Evolutionary conservation across 2,329 filamentous ascomycete species (phyloP).

Genomic region (Penicillium aurantiogriseum): DNA sequence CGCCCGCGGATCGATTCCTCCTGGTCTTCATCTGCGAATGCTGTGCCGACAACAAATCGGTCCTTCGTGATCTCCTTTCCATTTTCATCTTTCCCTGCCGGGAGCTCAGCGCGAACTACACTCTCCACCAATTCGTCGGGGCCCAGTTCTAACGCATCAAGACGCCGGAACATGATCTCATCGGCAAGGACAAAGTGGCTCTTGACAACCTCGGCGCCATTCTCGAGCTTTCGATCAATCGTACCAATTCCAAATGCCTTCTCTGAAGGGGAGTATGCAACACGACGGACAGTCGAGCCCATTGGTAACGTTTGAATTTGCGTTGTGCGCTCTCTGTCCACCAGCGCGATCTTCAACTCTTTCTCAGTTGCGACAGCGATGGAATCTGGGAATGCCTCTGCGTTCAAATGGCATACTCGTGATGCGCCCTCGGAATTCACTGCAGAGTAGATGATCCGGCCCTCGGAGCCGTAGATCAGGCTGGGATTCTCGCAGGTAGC

Average conservation of each 20-base stretch:
- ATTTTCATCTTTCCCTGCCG: constrained; percentile 55
- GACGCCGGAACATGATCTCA: constrained; percentile 77
- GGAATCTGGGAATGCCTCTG: constrained; percentile 74
- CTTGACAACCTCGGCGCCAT: constrained; percentile 71
- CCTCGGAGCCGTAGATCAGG: constrained; percentile 85
- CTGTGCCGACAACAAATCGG: constrained; percentile 88
- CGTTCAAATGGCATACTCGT: constrained; percentile 78
- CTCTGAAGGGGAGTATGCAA: constrained; percentile 77
- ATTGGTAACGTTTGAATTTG: constrained; percentile 80
- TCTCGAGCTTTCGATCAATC: constrained; percentile 68
- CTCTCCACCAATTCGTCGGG: constrained; percentile 77
- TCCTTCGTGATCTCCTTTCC: constrained; percentile 58
- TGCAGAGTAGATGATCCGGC: constrained; percentile 85
- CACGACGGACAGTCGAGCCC: constrained; percentile 77
- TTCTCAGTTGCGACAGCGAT: constrained; percentile 76
- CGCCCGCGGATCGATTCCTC: constrained; percentile 65
- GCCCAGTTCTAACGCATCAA: constrained; percentile 68
- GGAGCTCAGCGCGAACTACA: constrained; percentile 73
- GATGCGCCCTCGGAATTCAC: constrained; percentile 85
- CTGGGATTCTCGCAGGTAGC: constrained; percentile 93
- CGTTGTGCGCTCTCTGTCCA: constrained; percentile 82
- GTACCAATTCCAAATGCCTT: constrained; percentile 85
- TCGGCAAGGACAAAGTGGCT: constrained; percentile 88
- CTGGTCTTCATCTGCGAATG: constrained; percentile 65
- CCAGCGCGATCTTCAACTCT: constrained; percentile 73